Conservation (phyloP, 768 basidiomycete species). For the Wakefieldia striispora region DNA sequence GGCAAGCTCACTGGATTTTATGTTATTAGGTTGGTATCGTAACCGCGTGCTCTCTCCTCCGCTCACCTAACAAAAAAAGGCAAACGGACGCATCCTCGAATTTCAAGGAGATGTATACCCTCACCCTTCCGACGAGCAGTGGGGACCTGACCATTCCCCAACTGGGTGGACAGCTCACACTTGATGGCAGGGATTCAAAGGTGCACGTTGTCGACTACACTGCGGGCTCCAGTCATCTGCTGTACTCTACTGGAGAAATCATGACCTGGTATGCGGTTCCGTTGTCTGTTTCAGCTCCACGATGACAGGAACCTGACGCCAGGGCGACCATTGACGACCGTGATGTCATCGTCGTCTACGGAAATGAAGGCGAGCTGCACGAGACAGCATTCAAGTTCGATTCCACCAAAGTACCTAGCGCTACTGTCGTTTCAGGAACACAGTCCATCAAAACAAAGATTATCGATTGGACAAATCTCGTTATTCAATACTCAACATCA, state of each 20-base stretch:
- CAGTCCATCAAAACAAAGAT: constrained; percentile 36
- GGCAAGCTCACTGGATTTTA: constrained; percentile 48
- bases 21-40: constrained; percentile 28
- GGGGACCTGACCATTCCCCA: constrained; percentile 43
- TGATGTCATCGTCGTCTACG: constrained; percentile 48
- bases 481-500: constrained; percentile 44
- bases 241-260: constrained; percentile 51
- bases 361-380: constrained; percentile 45
- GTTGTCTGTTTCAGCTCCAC: not conserved
- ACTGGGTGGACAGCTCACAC: constrained; percentile 40
- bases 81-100: constrained; percentile 11
- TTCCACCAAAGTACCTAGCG: constrained; percentile 22
- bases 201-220: constrained; percentile 49
- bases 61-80: no score
- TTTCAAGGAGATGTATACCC: constrained; percentile 27
- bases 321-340: constrained; percentile 51
- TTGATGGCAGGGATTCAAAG: constrained; percentile 55
- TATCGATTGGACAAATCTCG: constrained; percentile 35
- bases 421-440: constrained; percentile 19
- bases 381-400: constrained; percentile 47
- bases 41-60: no score
- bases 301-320: not conserved
- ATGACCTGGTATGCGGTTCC: constrained; percentile 40
- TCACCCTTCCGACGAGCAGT: constrained; percentile 44
- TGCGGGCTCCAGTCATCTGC: constrained; percentile 41